A percentile compares a stretch with the other conserved stretches of the same genome.
These are phyloP conservation scores for Linum tenue DNA, from an alignment of 345 rosid species.

Conservation along the genomic window DNA sequence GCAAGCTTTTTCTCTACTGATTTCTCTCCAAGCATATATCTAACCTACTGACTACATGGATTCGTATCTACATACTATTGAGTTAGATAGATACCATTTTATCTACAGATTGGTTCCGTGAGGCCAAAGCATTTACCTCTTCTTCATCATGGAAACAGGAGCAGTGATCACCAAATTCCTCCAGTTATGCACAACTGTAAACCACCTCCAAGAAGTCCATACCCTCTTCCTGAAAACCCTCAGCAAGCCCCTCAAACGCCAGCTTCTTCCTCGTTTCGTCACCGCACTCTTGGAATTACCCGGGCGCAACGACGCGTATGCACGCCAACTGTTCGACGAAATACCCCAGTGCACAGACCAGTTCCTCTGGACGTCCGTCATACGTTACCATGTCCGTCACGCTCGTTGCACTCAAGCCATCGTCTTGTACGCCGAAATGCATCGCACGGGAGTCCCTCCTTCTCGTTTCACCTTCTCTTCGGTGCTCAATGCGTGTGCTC, in stretches of 20 bases:
- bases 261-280: background rate
- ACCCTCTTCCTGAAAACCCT: background rate
- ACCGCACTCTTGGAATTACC: background rate
- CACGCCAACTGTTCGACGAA: conserved; percentile 3
- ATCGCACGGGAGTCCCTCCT: background rate
- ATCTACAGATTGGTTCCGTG: too few relatives aligned
- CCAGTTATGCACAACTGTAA: background rate
- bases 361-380: conserved; percentile 4
- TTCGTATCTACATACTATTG: too few relatives aligned
- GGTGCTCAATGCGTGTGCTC: conserved; percentile 1
- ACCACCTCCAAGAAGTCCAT: background rate
- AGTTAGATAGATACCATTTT: too few relatives aligned
- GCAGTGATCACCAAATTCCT: background rate
- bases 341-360: background rate
- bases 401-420: background rate
- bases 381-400: conserved; percentile 1
- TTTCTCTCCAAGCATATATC: too few relatives aligned
- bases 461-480: background rate
- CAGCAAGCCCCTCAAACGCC: background rate
- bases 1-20: too few relatives aligned
- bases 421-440: background rate
- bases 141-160: background rate
- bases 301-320: background rate
- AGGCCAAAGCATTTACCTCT: too few relatives aligned
- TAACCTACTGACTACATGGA: too few relatives aligned